A percentile compares a stretch with the other conserved stretches of the same genome.
Conservation (phyloP, 1,139 yeast species). For the Diutina catenulata region DNA sequence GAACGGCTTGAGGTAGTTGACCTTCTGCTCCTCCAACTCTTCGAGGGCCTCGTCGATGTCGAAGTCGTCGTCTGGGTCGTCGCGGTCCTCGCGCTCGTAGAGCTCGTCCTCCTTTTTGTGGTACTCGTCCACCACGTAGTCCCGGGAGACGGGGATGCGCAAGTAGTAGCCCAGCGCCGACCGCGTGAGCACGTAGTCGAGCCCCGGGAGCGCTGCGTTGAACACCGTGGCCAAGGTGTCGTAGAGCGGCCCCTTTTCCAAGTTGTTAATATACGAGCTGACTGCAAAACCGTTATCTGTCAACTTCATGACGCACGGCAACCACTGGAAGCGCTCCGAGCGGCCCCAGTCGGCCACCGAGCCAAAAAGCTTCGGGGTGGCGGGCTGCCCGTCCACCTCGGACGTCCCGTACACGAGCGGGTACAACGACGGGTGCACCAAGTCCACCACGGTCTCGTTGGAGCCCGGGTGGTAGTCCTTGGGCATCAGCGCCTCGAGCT, state of each 20-base stretch:
- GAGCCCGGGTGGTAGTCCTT: conserved; percentile 29
- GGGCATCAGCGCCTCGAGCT: conserved; percentile 11
- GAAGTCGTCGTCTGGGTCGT: too few species aligned
- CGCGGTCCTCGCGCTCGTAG: too few species aligned
- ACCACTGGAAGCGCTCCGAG: conserved; percentile 21
- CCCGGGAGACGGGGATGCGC: too few species aligned
- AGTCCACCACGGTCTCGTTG: conserved; percentile 23
- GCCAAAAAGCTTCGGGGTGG: conserved; percentile 9
- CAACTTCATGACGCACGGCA: too few species aligned
- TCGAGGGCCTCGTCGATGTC: too few species aligned
- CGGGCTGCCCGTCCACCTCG: too few species aligned
- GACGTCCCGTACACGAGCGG: conserved; percentile 27
- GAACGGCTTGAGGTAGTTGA: background rate
- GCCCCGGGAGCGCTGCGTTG: background rate
- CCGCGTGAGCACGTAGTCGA: background rate
- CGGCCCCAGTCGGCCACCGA: conserved; percentile 13
- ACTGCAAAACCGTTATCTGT: too few species aligned
- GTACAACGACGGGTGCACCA: conserved; percentile 33
- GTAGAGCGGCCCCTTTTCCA: background rate
- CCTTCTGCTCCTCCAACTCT: too few species aligned
- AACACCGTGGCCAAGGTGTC: background rate
- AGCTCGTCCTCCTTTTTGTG: background rate
- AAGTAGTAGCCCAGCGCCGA: too few species aligned
- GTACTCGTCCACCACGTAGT: conserved; percentile 10
- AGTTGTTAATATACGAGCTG: background rate